Evolutionary conservation across 495 filamentous ascomycete species (phyloP), one percentile per base, ranked within the genome.

Genomic region (Penicillium odoratum): DNA sequence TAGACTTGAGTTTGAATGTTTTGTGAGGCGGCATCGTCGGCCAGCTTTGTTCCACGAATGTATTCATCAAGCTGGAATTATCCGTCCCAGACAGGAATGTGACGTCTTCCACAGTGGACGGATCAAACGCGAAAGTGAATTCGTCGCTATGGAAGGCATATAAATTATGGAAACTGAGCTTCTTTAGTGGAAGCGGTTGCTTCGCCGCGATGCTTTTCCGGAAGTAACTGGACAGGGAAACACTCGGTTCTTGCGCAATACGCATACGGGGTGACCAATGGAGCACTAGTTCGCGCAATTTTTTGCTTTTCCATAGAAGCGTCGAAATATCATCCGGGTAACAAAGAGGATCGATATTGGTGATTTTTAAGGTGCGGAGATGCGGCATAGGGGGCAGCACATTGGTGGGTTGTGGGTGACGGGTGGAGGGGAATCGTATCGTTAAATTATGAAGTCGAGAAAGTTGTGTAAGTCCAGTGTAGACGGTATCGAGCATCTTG

Each of bases 191-290:
- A 26, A 88, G 58, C 0, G 69, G 66, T 47, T 82, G 74, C 43
- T 74, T 70, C 1, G 75, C 71, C 1, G 75, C 62, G 6, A 77
- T 69, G 48, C 74, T 77, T 53, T 81, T 80, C 15, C 85, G 82
- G 60, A 87, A 87, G 55, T 84, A 83, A 48, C 79, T 74, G 48
- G 79, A 67, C 15, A 84, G 57, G 51, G 74, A 76, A 9, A 85
- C 71, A 50, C 80, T 84, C 10, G 81, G 80, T 59, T 88, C 85
- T 40, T 81, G 79, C 26, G 69, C 72, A 40, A 78, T 75, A 15
- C 84, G 74, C 81, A 88, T 88, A 7, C 85, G 84, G 8, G 84
- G 82, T 31, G 74, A 84, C 78, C 82, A 88, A 58, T 87, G 81
- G 31, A 87, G 55, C 36, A 69, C 81, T 7, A 88, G 73, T 18